Evolutionary conservation across 768 basidiomycete species (phyloP).

Genomic region (Russula sp.): DNA sequence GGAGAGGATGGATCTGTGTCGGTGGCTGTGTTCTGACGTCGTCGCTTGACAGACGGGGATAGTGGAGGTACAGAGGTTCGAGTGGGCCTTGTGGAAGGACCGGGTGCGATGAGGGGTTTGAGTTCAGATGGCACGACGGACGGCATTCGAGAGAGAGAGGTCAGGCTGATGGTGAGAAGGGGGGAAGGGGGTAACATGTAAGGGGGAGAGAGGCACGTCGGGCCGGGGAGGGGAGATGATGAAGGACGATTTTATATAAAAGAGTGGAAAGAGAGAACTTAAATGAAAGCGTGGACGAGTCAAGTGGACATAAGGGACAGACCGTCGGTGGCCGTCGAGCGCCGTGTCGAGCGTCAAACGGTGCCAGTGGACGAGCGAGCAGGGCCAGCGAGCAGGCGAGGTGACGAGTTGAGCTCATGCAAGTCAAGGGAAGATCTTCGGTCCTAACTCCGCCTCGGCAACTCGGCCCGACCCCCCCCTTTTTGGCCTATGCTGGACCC

Average conservation of each 20-base stretch:
- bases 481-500: background rate
- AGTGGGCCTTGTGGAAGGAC: background rate
- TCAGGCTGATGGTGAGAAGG: slow-evolving; percentile 9
- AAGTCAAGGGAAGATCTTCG: background rate
- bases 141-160: slow-evolving; percentile 9
- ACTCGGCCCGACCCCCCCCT: slow-evolving; percentile 1
- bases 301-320: too few relatives aligned
- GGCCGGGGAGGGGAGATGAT: background rate
- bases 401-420: slow-evolving; percentile 11
- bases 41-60: slow-evolving; percentile 10
- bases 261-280: background rate
- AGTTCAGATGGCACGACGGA: background rate
- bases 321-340: too few relatives aligned
- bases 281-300: too few relatives aligned
- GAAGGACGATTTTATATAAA: slow-evolving; percentile 5
- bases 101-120: background rate
- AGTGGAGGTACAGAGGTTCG: background rate
- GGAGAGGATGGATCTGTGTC: slow-evolving; percentile 48
- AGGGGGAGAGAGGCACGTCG: background rate
- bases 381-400: background rate
- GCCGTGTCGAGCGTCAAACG: too few relatives aligned
- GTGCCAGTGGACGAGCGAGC: background rate
- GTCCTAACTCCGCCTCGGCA: slow-evolving; percentile 10
- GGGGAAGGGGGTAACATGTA: background rate
- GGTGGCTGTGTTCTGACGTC: slow-evolving; percentile 49